Evolutionary conservation across 2,329 filamentous ascomycete species (phyloP).

Genomic region (Fusarium praegraminearum): DNA sequence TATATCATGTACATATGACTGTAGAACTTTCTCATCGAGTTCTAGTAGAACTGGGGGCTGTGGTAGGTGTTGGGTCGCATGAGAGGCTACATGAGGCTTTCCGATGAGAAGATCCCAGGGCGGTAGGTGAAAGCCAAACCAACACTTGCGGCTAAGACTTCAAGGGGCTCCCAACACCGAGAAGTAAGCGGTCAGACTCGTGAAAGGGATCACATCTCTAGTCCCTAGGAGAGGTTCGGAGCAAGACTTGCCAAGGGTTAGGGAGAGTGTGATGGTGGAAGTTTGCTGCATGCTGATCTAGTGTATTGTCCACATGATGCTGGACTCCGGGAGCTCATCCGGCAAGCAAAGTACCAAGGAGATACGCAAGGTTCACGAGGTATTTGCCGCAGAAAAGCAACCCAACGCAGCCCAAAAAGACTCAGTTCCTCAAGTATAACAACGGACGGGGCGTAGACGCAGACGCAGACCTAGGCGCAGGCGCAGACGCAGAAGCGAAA

Average conservation of each 20-base stretch:
- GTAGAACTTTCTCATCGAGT: conserved; percentile 12
- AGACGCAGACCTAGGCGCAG: conserved; percentile 22
- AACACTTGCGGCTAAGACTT: conserved; percentile 24
- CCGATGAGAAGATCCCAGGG: conserved; percentile 43
- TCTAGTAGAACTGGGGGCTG: conserved; percentile 13
- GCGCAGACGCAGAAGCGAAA: conserved; percentile 22
- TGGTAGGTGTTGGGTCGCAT: conserved; percentile 38
- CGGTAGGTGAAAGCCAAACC: conserved; percentile 31
- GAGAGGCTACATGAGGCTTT: conserved; percentile 41
- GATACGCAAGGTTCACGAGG: conserved; percentile 31
- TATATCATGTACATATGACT: conserved; percentile 13
- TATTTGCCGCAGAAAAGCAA: conserved; percentile 18
- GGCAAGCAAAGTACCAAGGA: conserved; percentile 29
- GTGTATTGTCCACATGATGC: conserved; percentile 35
- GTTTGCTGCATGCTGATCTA: conserved; percentile 39
- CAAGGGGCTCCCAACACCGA: conserved; percentile 15
- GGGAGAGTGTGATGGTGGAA: conserved; percentile 30
- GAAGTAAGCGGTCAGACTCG: conserved; percentile 26
- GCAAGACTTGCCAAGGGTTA: conserved; percentile 21
- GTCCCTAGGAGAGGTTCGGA: conserved; percentile 31
- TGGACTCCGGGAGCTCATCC: conserved; percentile 36
- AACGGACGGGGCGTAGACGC: conserved; percentile 23
- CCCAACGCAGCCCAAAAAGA: conserved; percentile 16
- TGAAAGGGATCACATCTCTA: neutral
- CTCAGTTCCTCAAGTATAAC: conserved; percentile 1